Base-by-base conservation (phyloP, 352 stramenopile species). In the Globisporangium solare region DNA sequence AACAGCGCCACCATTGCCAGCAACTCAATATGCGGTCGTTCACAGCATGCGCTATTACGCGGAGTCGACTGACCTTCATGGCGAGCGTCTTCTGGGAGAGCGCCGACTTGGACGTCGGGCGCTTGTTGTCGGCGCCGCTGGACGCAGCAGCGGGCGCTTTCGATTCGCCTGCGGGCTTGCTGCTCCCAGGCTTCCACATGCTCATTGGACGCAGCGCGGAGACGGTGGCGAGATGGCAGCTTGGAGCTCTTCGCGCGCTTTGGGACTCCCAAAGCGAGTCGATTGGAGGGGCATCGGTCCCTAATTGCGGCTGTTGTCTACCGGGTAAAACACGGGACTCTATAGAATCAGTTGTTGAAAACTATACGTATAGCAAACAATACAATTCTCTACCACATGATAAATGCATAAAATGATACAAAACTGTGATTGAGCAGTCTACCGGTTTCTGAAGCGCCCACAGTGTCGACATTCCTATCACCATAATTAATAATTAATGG, bases 71-170 rank as follows among this genome's bases (percentile, higher is more conserved):
- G 51, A 81, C 75, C 76, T 94, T 94, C 83, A 94, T 94, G 17
- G 83, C 83, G 39, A 94, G 67, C 40, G 83, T 94, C 64, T 94
- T 94, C 61, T 89, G 78, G 35, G 83, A 90, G 24, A 94, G 68
- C 52, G 63, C 54, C 0, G 73, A 61, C 54, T 83, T 83, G 62
- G 73, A 64, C 24, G 70, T 76, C 40, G 71, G 11, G 12, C 68
- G 61, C 58, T 63, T 55, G 17, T 64, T 58, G 21, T 56, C 27
- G 27, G 27, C 52, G 27, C 27, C 39, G 14, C 11, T 40, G 3
- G 50, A 31, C 24, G 63, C 48, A 43, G 45, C 49, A 49, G 47
- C 27, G 1, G 37, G 17, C 14, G 46, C 31, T 18, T 27, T 53
- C 24, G 37, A 18, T 8, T 27, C 45, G 15, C 42, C 35, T 13